Evolutionary conservation across 805 yeast genomes (phyloP).

Genomic region (Lachancea sp.): DNA sequence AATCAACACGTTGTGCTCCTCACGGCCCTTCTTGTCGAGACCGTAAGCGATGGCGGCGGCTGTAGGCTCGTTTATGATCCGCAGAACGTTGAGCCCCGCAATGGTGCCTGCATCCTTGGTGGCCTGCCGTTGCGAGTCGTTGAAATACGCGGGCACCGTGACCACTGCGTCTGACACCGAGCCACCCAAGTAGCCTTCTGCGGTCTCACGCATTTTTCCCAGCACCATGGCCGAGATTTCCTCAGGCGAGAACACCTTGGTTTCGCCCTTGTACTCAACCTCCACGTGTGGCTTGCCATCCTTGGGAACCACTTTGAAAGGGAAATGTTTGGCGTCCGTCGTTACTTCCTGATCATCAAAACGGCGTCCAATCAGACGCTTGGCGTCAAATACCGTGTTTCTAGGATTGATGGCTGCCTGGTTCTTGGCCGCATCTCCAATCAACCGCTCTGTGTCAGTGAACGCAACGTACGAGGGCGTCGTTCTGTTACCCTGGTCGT

Average conservation of each 20-base stretch:
- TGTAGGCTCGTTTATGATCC: constrained; percentile 95
- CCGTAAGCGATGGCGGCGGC: constrained; percentile 98
- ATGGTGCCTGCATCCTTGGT: constrained; percentile 96
- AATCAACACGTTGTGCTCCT: constrained; percentile 82
- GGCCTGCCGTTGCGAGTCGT: constrained; percentile 97
- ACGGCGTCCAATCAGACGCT: constrained; percentile 90
- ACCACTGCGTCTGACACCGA: constrained; percentile 85
- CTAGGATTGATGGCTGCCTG: constrained; percentile 92
- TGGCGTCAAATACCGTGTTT: constrained; percentile 87
- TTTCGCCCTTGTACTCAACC: constrained; percentile 79
- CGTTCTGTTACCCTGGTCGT: constrained; percentile 97
- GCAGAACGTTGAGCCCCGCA: constrained; percentile 90
- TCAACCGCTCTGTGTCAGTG: constrained; percentile 85
- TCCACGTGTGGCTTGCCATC: constrained; percentile 74
- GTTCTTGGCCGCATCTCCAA: constrained; percentile 96
- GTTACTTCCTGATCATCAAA: constrained; percentile 74
- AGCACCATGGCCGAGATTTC: constrained; percentile 92
- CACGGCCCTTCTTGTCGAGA: constrained; percentile 67
- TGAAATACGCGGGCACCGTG: constrained; percentile 95
- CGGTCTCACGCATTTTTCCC: constrained; percentile 84
- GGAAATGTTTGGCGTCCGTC: constrained; percentile 76
- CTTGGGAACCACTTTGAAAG: constrained; percentile 70
- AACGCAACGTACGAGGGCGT: constrained; percentile 96
- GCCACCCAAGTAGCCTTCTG: constrained; percentile 80
- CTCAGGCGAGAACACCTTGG: constrained; percentile 85